Evolutionary conservation across 441 rosid species (phyloP), one percentile per base, ranked within the genome.

Genomic region (Pelargonium fulgidum): DNA sequence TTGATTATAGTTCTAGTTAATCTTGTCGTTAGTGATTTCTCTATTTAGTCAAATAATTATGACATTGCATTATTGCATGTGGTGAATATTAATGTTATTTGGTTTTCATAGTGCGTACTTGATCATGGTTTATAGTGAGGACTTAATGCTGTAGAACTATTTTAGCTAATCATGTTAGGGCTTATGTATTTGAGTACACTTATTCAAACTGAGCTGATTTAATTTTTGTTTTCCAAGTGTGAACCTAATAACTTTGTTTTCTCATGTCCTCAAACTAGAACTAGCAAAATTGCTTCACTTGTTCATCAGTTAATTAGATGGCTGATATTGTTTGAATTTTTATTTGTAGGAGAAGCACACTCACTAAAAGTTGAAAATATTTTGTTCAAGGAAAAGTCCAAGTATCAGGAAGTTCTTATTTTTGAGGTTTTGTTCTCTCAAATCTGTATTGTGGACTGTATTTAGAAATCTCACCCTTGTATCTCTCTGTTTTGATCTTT

Each of bases 321-420:
- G 48, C 61, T 76, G 14, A 16, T 66, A 69, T 20, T 77, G 66
- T 68, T 66, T 66, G 44, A 22, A 3, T 77, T 41, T 13, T 70
- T 50, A 45, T 80, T 75, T 80, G 72, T 76, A 94, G 99, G 96
- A 74, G 99, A 94, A 81, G 97, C 92, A 12, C 99, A 94, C 76
- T 88, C 99, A 12, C 70, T 94, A 78, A 86, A 87, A 81, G 97
- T 94, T 47, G 83, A 88, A 74, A 83, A 84, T 16, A 76, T 89
- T 69, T 76, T 91, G 54, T 91, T 70, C 84, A 75, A 81, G 82
- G 92, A 71, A 58, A 87, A 88, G 80, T 94, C 99, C 7, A 86
- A 91, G 33, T 94, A 82, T 77, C 99, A 91, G 79, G 97, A 91
- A 80, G 83, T 94, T 71, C 81, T 94, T 77, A 96, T 90, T 67